Conservation (phyloP, 257 asterid genomes). For the Solanum stenotomum region DNA sequence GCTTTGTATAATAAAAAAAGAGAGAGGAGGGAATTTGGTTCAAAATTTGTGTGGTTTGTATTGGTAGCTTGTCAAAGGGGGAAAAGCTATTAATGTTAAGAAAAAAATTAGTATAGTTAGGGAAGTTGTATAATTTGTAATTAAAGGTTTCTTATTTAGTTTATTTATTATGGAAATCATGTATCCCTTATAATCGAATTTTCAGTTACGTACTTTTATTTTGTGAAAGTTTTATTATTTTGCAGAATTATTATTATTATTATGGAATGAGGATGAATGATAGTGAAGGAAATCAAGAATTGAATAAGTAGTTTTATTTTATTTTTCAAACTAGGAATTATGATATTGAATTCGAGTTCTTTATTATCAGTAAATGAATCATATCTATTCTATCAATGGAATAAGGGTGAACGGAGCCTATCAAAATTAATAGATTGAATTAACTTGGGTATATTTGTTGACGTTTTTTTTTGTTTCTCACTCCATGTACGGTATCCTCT, state of each 20-base stretch:
- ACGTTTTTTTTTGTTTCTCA: background rate
- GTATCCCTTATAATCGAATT: background rate
- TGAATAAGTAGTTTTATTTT: background rate
- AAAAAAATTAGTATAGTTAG: background rate
- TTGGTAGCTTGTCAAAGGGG: constrained; percentile 3
- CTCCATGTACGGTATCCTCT: background rate
- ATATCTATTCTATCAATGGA: background rate
- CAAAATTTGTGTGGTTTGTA: constrained; percentile 19
- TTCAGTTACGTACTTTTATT: background rate
- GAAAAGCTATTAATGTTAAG: background rate
- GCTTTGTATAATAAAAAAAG: constrained; percentile 1
- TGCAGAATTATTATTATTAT: background rate
- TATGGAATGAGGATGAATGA: background rate
- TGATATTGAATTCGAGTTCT: background rate
- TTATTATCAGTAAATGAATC: background rate
- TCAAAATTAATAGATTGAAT: background rate
- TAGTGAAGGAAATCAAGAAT: background rate
- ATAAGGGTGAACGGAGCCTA: background rate
- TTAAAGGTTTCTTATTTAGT: background rate
- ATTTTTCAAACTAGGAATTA: background rate
- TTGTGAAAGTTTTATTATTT: background rate
- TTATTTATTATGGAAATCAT: background rate
- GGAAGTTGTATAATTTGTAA: background rate
- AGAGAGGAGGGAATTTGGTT: background rate
- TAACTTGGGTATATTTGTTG: background rate